Percentiles rank a stretch among this genome's conserved stretches.
phyloP scores from a whole-genome alignment of 176 grass and related monocot genomes.

The Puya raimondii region DNA sequence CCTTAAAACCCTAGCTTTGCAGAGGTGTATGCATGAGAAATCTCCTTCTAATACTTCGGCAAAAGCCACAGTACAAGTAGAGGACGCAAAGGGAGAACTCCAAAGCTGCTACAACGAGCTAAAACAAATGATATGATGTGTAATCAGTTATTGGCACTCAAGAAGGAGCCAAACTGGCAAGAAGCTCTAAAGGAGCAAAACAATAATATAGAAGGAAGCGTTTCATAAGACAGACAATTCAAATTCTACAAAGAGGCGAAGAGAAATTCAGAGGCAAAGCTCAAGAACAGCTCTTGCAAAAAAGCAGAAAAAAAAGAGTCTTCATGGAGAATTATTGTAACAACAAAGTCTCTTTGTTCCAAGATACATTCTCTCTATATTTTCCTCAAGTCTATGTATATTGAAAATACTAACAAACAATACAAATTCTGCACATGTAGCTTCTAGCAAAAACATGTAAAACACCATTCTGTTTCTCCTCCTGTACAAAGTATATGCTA shows the following conservation, averaged over 20 bases:
- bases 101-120: constrained; percentile 14
- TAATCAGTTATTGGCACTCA: constrained; percentile 16
- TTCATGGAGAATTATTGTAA: constrained; percentile 26
- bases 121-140: constrained; percentile 6
- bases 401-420: constrained; percentile 29
- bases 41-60: constrained; percentile 24
- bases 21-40: constrained; percentile 31
- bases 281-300: constrained; percentile 23
- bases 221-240: background rate
- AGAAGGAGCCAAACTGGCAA: constrained; percentile 13
- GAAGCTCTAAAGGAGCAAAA: constrained; percentile 21
- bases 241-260: constrained; percentile 10
- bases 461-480: constrained; percentile 18
- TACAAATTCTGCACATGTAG: constrained; percentile 41
- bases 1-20: constrained; percentile 64
- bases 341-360: constrained; percentile 20
- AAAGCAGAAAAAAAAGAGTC: constrained; percentile 58
- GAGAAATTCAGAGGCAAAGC: constrained; percentile 3
- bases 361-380: constrained; percentile 19
- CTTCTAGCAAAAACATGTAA: constrained; percentile 1
- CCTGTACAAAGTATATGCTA: constrained; percentile 40
- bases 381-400: constrained; percentile 33
- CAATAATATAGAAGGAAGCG: constrained; percentile 7
- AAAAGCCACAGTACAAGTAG: constrained; percentile 23
- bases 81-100: constrained; percentile 10